Conservation (phyloP, 1,284 basidiomycete species). For the Ceratobasidium papillatum region DNA sequence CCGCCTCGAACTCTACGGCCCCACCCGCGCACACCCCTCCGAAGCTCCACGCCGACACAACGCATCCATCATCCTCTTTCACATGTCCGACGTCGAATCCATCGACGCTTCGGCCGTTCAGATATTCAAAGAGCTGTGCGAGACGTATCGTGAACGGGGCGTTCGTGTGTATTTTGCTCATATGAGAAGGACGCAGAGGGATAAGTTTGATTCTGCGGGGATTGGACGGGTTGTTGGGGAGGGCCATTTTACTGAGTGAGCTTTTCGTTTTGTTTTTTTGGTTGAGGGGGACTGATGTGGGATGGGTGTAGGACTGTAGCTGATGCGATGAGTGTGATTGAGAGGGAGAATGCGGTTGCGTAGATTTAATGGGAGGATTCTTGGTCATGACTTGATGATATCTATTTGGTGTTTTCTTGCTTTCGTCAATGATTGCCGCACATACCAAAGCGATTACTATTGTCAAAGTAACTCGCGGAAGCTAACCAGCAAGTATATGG, state of each 20-base stretch:
- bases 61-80: slow-evolving; percentile 83
- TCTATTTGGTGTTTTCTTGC: background rate
- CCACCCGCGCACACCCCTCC: slow-evolving; percentile 80
- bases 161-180: slow-evolving; percentile 84
- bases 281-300: background rate
- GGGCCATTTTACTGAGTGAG: slow-evolving; percentile 75
- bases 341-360: slow-evolving; percentile 30
- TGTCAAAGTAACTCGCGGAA: no score
- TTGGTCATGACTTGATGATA: background rate
- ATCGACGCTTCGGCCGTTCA: slow-evolving; percentile 89
- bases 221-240: slow-evolving; percentile 70
- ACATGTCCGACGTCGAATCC: slow-evolving; percentile 85
- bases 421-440: background rate
- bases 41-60: slow-evolving; percentile 81
- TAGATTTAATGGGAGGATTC: background rate
- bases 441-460: no score
- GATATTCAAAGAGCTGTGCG: slow-evolving; percentile 82
- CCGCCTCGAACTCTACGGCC: slow-evolving; percentile 82
- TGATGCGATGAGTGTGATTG: slow-evolving; percentile 43
- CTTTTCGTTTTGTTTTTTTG: slow-evolving; percentile 49
- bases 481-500: no score
- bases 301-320: slow-evolving; percentile 39
- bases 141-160: slow-evolving; percentile 79
- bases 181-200: slow-evolving; percentile 64
- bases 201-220: slow-evolving; percentile 72